Evolutionary conservation across 1,284 basidiomycete species (phyloP).

Genomic region (Veloboletus limbatus): DNA sequence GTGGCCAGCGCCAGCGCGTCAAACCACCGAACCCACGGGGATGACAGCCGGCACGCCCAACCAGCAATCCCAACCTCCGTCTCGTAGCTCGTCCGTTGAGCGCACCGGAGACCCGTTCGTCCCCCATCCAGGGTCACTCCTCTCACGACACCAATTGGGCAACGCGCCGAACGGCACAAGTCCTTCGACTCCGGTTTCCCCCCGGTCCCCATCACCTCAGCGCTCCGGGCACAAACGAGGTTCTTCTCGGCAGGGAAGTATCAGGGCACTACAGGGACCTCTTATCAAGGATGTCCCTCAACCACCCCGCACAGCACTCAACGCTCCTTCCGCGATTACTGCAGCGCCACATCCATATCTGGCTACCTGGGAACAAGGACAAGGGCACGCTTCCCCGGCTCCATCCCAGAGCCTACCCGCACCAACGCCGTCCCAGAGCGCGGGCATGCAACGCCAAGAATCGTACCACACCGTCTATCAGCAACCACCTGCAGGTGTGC

Average conservation of each 20-base stretch:
- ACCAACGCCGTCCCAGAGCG: constrained; percentile 8
- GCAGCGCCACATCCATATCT: constrained; percentile 17
- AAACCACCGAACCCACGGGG: constrained; percentile 14
- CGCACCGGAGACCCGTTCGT: constrained; percentile 12
- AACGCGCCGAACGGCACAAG: constrained; percentile 5
- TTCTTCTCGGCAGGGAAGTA: constrained; percentile 22
- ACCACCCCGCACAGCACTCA: constrained; percentile 20
- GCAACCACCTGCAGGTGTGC: constrained; percentile 1
- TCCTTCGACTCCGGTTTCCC: constrained; percentile 15
- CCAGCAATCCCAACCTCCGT: constrained; percentile 9
- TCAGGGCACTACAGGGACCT: constrained; percentile 13
- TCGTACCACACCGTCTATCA: constrained; percentile 15
- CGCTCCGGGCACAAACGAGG: constrained; percentile 12
- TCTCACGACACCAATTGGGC: constrained; percentile 8
- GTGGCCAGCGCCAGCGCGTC: constrained; percentile 29
- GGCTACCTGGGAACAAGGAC: constrained; percentile 8
- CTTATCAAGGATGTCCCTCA: constrained; percentile 21
- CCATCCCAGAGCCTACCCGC: constrained; percentile 3
- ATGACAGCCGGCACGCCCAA: background rate
- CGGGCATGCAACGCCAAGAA: constrained; percentile 17
- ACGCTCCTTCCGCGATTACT: constrained; percentile 8
- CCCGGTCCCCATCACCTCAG: constrained; percentile 17
- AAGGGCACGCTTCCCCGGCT: constrained; percentile 3
- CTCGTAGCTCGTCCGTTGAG: constrained; percentile 28
- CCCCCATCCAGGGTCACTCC: constrained; percentile 7